A percentile compares a stretch with the other conserved stretches of the same genome.
These are phyloP conservation scores for Mycena amicta DNA, from an alignment of 768 basidiomycete genomes.

Conservation along the genomic window DNA sequence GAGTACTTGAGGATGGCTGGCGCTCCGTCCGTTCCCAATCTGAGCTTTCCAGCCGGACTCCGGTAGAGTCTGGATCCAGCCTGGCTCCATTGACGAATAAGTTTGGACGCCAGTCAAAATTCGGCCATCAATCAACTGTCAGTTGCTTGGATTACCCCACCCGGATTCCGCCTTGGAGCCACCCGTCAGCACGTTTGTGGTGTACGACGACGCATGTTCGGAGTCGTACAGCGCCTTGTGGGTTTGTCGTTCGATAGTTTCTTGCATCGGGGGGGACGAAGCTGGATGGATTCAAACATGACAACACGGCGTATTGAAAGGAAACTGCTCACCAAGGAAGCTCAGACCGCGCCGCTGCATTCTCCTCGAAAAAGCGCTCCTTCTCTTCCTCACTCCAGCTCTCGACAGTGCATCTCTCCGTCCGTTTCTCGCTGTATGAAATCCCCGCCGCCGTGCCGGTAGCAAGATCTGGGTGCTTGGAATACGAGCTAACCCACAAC, in stretches of 20 bases:
- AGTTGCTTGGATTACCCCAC: too few relatives aligned
- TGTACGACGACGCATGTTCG: background rate
- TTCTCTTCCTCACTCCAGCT: background rate
- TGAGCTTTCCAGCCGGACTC: too few relatives aligned
- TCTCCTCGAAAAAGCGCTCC: background rate
- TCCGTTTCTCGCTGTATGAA: too few relatives aligned
- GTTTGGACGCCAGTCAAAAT: too few relatives aligned
- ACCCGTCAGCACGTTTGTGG: too few relatives aligned
- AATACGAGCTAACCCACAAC: conserved; percentile 36
- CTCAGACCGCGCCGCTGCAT: background rate
- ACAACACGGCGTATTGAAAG: background rate
- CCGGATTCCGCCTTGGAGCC: too few relatives aligned
- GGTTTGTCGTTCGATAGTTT: background rate
- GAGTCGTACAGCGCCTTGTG: background rate
- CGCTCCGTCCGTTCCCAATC: too few relatives aligned
- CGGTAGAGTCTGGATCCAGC: too few relatives aligned
- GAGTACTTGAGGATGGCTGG: too few relatives aligned
- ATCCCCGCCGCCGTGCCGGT: conserved; percentile 3
- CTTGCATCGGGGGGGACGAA: background rate
- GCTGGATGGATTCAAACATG: too few relatives aligned
- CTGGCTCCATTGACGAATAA: too few relatives aligned
- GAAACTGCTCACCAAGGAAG: background rate
- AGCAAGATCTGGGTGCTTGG: conserved; percentile 24
- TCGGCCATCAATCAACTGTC: too few relatives aligned
- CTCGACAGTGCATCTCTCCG: background rate